These are phyloP conservation scores for Bacterosira constricta DNA, from an alignment of 108 stramenopile species.

Conservation along the genomic window DNA sequence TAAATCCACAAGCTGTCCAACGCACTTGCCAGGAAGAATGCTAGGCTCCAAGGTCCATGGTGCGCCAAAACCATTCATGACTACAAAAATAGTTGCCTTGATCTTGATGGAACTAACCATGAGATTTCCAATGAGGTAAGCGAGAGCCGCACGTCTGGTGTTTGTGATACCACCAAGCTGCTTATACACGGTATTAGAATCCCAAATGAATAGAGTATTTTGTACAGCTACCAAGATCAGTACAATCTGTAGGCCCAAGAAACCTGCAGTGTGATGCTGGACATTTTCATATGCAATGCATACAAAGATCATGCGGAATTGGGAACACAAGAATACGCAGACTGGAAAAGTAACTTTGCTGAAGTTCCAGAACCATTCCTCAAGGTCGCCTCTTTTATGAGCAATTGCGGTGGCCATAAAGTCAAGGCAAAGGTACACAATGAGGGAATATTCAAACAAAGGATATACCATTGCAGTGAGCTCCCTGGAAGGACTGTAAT, in stretches of 20 bases:
- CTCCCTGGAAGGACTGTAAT: constrained; percentile 33
- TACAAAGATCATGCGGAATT: too few relatives aligned
- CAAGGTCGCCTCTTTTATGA: constrained; percentile 20
- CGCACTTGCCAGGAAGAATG: neutral
- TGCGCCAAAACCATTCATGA: neutral
- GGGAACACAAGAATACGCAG: too few relatives aligned
- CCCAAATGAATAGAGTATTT: too few relatives aligned
- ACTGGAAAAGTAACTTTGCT: too few relatives aligned
- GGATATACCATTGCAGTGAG: constrained; percentile 24
- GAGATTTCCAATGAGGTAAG: constrained; percentile 8
- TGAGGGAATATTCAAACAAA: constrained; percentile 31
- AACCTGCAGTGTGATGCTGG: too few relatives aligned
- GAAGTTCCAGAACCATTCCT: too few relatives aligned
- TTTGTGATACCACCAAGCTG: too few relatives aligned
- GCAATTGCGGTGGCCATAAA: neutral
- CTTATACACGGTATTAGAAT: too few relatives aligned
- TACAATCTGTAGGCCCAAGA: too few relatives aligned
- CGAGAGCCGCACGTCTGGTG: neutral
- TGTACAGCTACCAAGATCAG: too few relatives aligned
- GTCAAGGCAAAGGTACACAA: constrained; percentile 25
- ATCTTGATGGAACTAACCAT: constrained; percentile 3
- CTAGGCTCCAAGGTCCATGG: too few relatives aligned
- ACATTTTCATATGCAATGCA: too few relatives aligned
- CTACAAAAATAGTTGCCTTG: neutral
- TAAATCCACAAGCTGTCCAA: constrained; percentile 6